phyloP scores from a whole-genome alignment of 2,329 filamentous ascomycete genomes.

The Pleoardoris graminearum region DNA sequence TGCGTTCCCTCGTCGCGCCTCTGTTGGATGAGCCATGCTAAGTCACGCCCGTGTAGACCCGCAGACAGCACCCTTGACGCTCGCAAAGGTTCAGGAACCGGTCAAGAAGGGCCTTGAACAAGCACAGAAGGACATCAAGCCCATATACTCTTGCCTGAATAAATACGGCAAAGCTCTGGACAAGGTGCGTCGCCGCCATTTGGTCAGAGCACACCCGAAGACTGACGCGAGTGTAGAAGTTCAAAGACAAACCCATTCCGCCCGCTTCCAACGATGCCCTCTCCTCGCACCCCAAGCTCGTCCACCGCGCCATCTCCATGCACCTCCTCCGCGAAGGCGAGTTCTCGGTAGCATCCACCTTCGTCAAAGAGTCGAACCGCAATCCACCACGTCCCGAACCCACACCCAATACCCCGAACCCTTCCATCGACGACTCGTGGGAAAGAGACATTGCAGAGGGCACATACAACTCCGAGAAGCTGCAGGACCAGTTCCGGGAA shows the following conservation, averaged over 20 bases:
- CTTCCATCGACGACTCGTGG: slow-evolving; percentile 39
- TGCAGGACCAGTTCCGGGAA: slow-evolving; percentile 79
- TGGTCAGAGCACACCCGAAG: too few species aligned
- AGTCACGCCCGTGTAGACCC: slow-evolving; percentile 58
- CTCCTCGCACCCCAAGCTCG: slow-evolving; percentile 71
- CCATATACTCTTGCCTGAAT: slow-evolving; percentile 78
- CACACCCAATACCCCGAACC: slow-evolving; percentile 40
- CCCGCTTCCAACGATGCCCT: slow-evolving; percentile 81
- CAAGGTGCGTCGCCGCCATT: slow-evolving; percentile 59
- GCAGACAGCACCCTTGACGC: slow-evolving; percentile 69
- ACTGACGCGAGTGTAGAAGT: slow-evolving; percentile 64
- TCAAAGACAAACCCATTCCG: slow-evolving; percentile 65
- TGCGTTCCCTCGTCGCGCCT: slow-evolving; percentile 12
- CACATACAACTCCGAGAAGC: slow-evolving; percentile 63
- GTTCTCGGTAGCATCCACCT: slow-evolving; percentile 83
- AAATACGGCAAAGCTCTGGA: slow-evolving; percentile 85
- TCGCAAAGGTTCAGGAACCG: slow-evolving; percentile 84
- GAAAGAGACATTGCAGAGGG: slow-evolving; percentile 56
- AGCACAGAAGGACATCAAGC: slow-evolving; percentile 79
- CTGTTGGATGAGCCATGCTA: slow-evolving; percentile 27
- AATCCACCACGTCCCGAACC: slow-evolving; percentile 49
- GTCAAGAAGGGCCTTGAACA: slow-evolving; percentile 79
- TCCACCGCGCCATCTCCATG: slow-evolving; percentile 95
- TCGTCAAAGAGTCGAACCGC: slow-evolving; percentile 71
- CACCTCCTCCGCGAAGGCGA: slow-evolving; percentile 93